phyloP scores from a whole-genome alignment of 2,329 filamentous ascomycete species.

The Cryphonectria japonica region DNA sequence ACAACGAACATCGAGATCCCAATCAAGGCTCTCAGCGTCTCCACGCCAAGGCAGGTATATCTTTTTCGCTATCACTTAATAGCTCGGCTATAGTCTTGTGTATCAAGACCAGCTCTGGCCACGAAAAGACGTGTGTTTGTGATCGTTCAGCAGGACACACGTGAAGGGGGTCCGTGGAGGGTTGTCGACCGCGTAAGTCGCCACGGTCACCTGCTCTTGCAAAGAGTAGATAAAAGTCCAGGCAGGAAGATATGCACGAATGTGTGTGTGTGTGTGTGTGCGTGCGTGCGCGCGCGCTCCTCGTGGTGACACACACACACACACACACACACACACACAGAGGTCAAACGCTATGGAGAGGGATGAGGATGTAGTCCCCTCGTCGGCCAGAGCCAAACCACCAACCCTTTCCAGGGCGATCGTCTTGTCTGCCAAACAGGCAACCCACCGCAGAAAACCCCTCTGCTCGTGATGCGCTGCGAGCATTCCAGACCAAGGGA shows the following conservation, averaged over 20 bases:
- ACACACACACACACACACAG: not conserved
- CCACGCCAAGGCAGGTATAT: not conserved
- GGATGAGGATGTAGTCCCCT: too few species aligned
- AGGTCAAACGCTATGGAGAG: not conserved
- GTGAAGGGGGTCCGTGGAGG: not conserved
- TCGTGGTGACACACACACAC: not conserved
- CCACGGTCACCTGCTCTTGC: not conserved
- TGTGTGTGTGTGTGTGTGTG: not conserved
- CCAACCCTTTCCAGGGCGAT: not conserved
- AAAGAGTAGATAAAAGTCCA: not conserved
- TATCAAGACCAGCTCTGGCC: not conserved
- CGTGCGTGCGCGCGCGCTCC: not conserved
- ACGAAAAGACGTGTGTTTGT: not conserved
- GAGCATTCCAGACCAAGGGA: slow-evolving; percentile 1
- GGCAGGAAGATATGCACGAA: not conserved
- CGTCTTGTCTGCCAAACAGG: not conserved
- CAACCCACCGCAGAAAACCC: not conserved
- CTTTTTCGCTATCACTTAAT: not conserved
- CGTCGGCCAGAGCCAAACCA: not conserved
- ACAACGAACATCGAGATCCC: not conserved
- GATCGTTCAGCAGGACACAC: not conserved
- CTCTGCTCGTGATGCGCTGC: not conserved
- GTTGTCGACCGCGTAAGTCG: not conserved
- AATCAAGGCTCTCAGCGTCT: not conserved
- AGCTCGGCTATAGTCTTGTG: not conserved